phyloP scores from a whole-genome alignment of 805 yeast species.

The Pichia thaimueangensis region DNA sequence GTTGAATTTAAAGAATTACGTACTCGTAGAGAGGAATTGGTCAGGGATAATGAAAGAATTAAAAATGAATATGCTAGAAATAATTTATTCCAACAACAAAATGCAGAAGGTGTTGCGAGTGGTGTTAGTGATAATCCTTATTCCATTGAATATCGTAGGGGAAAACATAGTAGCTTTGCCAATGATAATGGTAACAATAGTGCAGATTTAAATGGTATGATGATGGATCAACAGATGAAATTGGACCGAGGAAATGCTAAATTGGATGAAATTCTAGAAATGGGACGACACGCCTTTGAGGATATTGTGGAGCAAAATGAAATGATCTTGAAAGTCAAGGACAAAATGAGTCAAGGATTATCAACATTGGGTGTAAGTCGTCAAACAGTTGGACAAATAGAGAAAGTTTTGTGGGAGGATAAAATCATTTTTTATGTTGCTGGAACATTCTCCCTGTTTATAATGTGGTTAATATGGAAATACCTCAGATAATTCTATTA shows the following conservation, averaged over 20 bases:
- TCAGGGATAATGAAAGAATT: constrained; percentile 41
- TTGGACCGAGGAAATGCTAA: constrained; percentile 69
- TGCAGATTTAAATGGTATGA: constrained; percentile 53
- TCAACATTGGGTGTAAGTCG: constrained; percentile 81
- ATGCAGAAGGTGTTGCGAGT: constrained; percentile 18
- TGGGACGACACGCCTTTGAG: constrained; percentile 81
- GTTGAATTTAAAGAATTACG: constrained; percentile 49
- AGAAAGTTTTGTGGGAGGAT: constrained; percentile 77
- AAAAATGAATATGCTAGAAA: constrained; percentile 26
- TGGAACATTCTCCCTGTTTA: constrained; percentile 50
- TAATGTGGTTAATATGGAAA: constrained; percentile 61
- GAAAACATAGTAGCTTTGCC: constrained; percentile 2
- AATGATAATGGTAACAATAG: constrained; percentile 23
- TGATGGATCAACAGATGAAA: constrained; percentile 54
- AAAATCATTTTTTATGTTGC: constrained; percentile 82
- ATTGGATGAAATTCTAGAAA: constrained; percentile 82
- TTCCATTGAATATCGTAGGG: constrained; percentile 22
- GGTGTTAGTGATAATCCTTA: constrained; percentile 43
- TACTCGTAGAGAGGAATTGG: constrained; percentile 45
- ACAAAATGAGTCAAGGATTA: constrained; percentile 59
- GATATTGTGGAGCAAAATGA: constrained; percentile 83
- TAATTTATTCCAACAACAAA: constrained; percentile 30
- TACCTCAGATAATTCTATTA: constrained; percentile 44
- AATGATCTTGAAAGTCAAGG: constrained; percentile 55
- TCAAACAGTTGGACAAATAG: constrained; percentile 73